phyloP scores from a whole-genome alignment of 495 filamentous ascomycete genomes.

The Neurospora sp. region DNA sequence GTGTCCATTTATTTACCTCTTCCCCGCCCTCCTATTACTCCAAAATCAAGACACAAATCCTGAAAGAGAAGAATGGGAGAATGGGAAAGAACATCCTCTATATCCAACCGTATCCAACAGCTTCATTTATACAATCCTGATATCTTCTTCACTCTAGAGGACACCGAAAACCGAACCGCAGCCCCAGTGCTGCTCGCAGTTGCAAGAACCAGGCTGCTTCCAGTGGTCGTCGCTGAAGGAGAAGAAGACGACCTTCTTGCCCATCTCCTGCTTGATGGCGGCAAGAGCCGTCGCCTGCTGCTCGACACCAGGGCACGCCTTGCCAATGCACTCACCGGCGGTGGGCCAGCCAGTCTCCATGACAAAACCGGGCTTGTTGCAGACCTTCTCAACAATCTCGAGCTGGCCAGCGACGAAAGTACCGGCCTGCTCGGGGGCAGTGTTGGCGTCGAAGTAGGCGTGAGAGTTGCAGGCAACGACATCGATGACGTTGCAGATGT shows the following conservation, averaged over 20 bases:
- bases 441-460: constrained; percentile 78
- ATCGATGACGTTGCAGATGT: constrained; percentile 66
- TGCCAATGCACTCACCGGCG: constrained; percentile 56
- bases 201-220: constrained; percentile 61
- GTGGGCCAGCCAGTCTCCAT: constrained; percentile 91
- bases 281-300: constrained; percentile 67
- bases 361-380: constrained; percentile 61
- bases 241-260: constrained; percentile 62
- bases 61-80: neutral
- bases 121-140: constrained; percentile 1
- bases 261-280: constrained; percentile 45
- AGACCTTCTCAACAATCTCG: constrained; percentile 51
- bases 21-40: neutral
- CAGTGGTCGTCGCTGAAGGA: constrained; percentile 70
- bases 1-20: neutral
- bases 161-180: constrained; percentile 42
- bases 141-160: constrained; percentile 13
- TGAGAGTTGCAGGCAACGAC: constrained; percentile 77
- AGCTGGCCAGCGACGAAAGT: constrained; percentile 61
- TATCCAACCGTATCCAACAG: constrained; percentile 2
- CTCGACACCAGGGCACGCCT: constrained; percentile 51
- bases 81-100: neutral
- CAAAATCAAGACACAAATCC: neutral
- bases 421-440: constrained; percentile 55
- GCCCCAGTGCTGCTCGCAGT: constrained; percentile 77